Percentiles rank a stretch among this genome's conserved stretches.
phyloP scores from a whole-genome alignment of 2,329 filamentous ascomycete genomes.

The Colletotrichum noveboracense region DNA sequence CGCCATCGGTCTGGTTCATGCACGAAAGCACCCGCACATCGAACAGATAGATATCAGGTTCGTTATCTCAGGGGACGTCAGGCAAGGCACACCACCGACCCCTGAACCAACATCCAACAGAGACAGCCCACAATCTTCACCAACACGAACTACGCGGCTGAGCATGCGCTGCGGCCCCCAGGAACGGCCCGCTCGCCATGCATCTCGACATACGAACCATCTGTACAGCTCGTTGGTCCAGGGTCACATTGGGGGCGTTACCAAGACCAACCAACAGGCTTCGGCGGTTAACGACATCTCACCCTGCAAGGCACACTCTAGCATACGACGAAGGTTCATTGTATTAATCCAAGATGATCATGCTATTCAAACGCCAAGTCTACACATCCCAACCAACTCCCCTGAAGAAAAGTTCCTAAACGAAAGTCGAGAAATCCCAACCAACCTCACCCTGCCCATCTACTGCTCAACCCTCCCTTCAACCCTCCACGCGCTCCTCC shows the following conservation, averaged over 20 bases:
- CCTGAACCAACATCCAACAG: neutral
- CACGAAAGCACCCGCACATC: neutral
- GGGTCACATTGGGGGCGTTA: neutral
- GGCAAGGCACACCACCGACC: neutral
- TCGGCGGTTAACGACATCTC: neutral
- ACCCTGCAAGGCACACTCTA: neutral
- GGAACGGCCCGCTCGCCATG: neutral
- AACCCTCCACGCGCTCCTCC: conserved; percentile 31
- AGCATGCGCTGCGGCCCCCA: neutral
- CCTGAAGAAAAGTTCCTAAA: neutral
- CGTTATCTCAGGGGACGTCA: neutral
- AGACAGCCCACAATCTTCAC: neutral
- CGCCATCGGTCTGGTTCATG: neutral
- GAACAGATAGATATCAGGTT: neutral
- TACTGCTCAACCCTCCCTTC: neutral
- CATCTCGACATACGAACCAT: neutral
- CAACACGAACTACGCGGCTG: neutral
- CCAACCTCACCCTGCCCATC: neutral
- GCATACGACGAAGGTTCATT: accelerated
- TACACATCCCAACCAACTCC: neutral
- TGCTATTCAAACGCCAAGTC: neutral
- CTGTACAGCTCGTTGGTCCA: neutral
- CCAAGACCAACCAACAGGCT: neutral
- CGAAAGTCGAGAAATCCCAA: neutral
- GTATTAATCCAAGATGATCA: neutral